Evolutionary conservation across 2,329 filamentous ascomycete genomes (phyloP).

Genomic region (Ophiostoma sp.): DNA sequence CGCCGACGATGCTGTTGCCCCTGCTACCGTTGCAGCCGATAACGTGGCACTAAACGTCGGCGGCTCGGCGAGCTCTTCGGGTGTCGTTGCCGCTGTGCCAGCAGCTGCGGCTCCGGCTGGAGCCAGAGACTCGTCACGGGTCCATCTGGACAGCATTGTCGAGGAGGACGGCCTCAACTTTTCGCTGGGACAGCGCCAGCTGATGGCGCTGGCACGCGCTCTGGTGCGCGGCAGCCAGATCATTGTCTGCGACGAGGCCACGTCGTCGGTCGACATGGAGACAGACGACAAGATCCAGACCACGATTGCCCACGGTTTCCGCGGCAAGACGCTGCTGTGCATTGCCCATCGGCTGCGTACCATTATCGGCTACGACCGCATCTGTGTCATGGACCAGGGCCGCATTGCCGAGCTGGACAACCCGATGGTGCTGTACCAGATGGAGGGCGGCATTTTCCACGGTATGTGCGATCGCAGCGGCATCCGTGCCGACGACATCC

Average conservation of each 20-base stretch:
- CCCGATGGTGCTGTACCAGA: conserved; percentile 68
- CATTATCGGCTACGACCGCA: conserved; percentile 89
- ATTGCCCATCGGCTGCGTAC: conserved; percentile 90
- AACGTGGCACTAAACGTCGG: background rate
- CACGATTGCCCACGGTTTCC: conserved; percentile 80
- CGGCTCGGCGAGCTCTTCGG: background rate
- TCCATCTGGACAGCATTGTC: conserved; percentile 77
- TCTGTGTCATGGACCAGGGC: conserved; percentile 93
- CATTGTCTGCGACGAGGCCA: conserved; percentile 96
- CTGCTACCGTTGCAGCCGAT: background rate
- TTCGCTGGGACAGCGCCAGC: conserved; percentile 86
- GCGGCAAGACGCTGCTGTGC: conserved; percentile 80
- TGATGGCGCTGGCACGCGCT: conserved; percentile 89
- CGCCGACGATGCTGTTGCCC: conserved; percentile 32
- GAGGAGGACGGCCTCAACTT: conserved; percentile 96
- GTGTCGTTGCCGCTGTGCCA: conserved; percentile 30
- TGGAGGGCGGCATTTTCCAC: conserved; percentile 65
- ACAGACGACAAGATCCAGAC: conserved; percentile 92
- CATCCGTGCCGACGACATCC: conserved; percentile 57
- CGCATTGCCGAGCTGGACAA: conserved; percentile 79
- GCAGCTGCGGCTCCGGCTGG: background rate
- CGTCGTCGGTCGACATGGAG: conserved; percentile 87
- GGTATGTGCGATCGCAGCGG: conserved; percentile 86
- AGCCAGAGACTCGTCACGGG: conserved; percentile 40
- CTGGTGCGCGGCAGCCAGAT: conserved; percentile 83